Percentiles rank a stretch among this genome's conserved stretches.
Evolutionary conservation across 2,329 filamentous ascomycete species (phyloP).

Genomic region (Cercospora beticola): DNA sequence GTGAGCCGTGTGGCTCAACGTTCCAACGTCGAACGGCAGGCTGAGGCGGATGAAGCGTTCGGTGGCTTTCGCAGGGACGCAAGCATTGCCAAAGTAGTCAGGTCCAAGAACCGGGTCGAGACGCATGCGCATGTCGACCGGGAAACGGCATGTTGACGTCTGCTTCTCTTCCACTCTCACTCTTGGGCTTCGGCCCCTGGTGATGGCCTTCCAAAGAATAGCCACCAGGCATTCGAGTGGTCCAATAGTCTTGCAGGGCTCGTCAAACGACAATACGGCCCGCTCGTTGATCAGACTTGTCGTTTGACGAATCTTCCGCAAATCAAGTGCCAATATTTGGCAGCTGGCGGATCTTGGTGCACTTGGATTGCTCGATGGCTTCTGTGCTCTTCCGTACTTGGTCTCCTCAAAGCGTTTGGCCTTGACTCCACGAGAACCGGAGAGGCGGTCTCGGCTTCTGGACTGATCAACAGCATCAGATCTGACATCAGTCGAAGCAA

Average conservation of each 20-base stretch:
- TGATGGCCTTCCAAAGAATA: slow-evolving; percentile 28
- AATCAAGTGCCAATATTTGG: slow-evolving; percentile 22
- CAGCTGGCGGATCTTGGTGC: slow-evolving; percentile 10
- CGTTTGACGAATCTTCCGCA: slow-evolving; percentile 17
- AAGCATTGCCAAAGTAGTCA: neutral
- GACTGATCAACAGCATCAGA: slow-evolving; percentile 18
- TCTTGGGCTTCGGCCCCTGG: slow-evolving; percentile 15
- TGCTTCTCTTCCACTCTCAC: neutral
- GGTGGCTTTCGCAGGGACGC: slow-evolving; percentile 3
- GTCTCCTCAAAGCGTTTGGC: slow-evolving; percentile 10
- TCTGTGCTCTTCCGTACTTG: slow-evolving; percentile 2
- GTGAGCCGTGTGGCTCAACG: slow-evolving; percentile 9
- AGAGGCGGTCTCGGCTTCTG: slow-evolving; percentile 20
- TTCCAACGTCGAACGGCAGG: slow-evolving; percentile 21
- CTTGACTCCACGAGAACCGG: slow-evolving; percentile 16
- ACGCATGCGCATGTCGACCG: slow-evolving; percentile 20
- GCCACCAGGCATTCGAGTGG: slow-evolving; percentile 22
- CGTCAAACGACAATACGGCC: slow-evolving; percentile 1
- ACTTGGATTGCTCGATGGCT: neutral
- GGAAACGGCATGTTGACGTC: slow-evolving; percentile 8
- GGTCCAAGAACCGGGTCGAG: slow-evolving; percentile 11
- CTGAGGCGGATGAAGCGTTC: slow-evolving; percentile 13
- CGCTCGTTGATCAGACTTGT: slow-evolving; percentile 24
- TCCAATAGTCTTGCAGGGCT: slow-evolving; percentile 9
- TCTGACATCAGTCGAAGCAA: neutral